These are phyloP conservation scores for Blastobotrys muscicola DNA, from an alignment of 805 yeast genomes.

Conservation along the genomic window DNA sequence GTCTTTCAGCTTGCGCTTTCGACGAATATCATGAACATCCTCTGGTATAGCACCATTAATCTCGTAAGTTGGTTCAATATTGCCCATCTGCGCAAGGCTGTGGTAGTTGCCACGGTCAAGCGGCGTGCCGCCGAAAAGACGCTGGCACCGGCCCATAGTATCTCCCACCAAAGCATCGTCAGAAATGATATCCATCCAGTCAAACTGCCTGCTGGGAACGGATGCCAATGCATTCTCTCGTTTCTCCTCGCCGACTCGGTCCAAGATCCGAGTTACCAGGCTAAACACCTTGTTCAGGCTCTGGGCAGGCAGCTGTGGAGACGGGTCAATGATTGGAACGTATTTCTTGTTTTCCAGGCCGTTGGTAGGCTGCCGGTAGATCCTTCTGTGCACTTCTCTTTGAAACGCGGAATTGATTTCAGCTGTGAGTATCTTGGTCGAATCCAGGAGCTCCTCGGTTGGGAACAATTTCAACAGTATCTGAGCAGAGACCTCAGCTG, in stretches of 20 bases:
- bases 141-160: slow-evolving; percentile 9
- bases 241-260: background rate
- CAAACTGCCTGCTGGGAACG: background rate
- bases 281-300: slow-evolving; percentile 3
- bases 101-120: no score
- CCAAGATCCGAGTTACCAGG: slow-evolving; percentile 7
- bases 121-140: slow-evolving; percentile 6
- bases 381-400: slow-evolving; percentile 13
- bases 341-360: background rate
- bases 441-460: slow-evolving; percentile 4
- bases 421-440: slow-evolving; percentile 12
- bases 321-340: slow-evolving; percentile 7
- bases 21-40: no score
- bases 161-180: slow-evolving; percentile 7
- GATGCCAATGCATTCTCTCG: background rate
- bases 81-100: background rate
- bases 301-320: slow-evolving; percentile 10
- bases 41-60: no score
- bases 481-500: background rate
- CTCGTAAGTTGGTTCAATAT: background rate
- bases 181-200: slow-evolving; percentile 10
- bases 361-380: slow-evolving; percentile 10
- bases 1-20: no score
- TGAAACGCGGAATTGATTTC: slow-evolving; percentile 21
- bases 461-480: background rate